phyloP scores from a whole-genome alignment of 371 early-diverging fungal species.

The Enterospora canceri region DNA sequence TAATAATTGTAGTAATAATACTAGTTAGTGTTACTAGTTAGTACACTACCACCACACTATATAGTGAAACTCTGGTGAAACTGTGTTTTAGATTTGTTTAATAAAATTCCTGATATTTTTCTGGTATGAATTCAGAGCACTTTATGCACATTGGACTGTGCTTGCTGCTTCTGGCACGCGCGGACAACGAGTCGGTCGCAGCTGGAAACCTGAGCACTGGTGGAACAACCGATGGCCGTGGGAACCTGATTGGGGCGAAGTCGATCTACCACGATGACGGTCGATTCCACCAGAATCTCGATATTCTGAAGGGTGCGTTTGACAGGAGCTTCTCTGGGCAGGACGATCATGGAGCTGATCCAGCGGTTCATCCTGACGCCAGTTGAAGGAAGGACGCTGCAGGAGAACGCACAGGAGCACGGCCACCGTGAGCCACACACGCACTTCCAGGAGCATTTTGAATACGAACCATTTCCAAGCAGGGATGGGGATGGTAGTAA shows the following conservation, averaged over 20 bases:
- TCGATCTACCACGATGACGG: not conserved
- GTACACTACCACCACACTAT: too few species aligned
- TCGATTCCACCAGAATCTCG: not conserved
- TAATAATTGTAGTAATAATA: too few species aligned
- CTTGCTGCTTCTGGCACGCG: not conserved
- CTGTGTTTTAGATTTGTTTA: not conserved
- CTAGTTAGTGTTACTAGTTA: too few species aligned
- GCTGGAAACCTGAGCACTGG: not conserved
- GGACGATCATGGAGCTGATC: conserved; percentile 11
- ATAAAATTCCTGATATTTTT: too few species aligned
- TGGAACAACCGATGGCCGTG: not conserved
- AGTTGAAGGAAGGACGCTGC: not conserved
- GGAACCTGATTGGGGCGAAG: not conserved
- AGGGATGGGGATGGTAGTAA: too few species aligned
- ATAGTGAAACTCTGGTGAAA: not conserved
- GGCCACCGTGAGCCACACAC: not conserved
- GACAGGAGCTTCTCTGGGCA: too few species aligned
- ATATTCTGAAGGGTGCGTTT: not conserved
- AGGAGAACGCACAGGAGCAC: not conserved
- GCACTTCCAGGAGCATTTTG: not conserved
- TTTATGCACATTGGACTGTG: not conserved
- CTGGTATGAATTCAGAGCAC: not conserved
- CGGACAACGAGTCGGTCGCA: not conserved
- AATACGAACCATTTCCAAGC: not conserved
- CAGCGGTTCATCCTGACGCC: not conserved